Evolutionary conservation across 495 filamentous ascomycete genomes (phyloP).

Genomic region (Evernia prunastri): DNA sequence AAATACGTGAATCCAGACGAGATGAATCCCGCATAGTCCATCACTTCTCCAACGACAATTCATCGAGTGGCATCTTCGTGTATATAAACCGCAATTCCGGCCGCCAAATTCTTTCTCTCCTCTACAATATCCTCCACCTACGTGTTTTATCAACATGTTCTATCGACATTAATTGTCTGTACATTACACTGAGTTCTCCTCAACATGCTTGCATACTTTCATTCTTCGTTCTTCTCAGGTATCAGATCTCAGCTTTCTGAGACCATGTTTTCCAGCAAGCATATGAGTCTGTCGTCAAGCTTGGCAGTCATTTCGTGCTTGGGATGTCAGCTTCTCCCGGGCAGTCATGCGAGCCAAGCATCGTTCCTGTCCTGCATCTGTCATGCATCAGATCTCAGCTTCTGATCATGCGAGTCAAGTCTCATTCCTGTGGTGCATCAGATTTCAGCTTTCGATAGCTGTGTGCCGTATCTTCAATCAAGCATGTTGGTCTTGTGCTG

Average conservation of each 20-base stretch:
- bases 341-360: too few species aligned
- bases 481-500: not conserved
- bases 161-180: not conserved
- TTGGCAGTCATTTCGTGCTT: too few species aligned
- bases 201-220: not conserved
- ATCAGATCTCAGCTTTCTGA: not conserved
- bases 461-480: not conserved
- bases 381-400: too few species aligned
- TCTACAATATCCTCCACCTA: not conserved
- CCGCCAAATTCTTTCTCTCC: not conserved
- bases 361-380: too few species aligned
- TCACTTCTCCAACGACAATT: not conserved
- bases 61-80: not conserved
- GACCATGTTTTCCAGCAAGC: too few species aligned
- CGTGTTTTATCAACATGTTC: not conserved
- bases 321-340: too few species aligned
- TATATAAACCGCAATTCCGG: not conserved
- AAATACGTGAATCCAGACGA: not conserved
- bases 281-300: too few species aligned
- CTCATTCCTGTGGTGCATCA: too few species aligned
- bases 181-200: not conserved
- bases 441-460: not conserved
- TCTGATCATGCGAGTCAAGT: too few species aligned
- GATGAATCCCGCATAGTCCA: not conserved
- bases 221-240: not conserved